Percentiles rank a stretch among this genome's conserved stretches.
These are phyloP conservation scores for Fusarium sp. DNA, from an alignment of 2,329 filamentous ascomycete species.

Conservation along the genomic window DNA sequence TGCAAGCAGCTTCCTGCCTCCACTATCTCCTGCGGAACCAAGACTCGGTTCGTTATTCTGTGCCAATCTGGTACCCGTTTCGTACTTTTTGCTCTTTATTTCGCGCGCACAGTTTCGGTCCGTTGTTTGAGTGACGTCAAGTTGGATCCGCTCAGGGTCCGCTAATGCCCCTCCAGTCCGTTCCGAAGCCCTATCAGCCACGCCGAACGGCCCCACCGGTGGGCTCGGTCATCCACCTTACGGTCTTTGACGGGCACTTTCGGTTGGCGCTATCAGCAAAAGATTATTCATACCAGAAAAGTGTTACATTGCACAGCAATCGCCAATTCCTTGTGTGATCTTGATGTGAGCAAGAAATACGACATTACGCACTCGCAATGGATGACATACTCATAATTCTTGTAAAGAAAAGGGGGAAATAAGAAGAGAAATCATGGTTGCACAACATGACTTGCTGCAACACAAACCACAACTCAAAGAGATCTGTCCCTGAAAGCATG, in stretches of 20 bases:
- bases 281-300: conserved; percentile 25
- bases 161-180: conserved; percentile 30
- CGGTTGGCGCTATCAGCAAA: conserved; percentile 33
- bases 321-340: conserved; percentile 16
- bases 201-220: conserved; percentile 42
- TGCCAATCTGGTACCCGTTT: conserved; percentile 20
- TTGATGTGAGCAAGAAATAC: neutral
- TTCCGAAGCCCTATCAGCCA: conserved; percentile 47
- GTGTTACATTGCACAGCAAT: conserved; percentile 13
- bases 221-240: conserved; percentile 10
- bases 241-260: conserved; percentile 20
- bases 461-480: conserved; percentile 15
- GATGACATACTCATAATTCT: neutral
- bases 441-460: conserved; percentile 5
- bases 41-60: conserved; percentile 23
- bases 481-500: conserved; percentile 37
- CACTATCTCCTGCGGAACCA: conserved; percentile 17
- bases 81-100: conserved; percentile 3
- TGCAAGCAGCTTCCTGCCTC: conserved; percentile 13
- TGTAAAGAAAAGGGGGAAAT: neutral
- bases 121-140: conserved; percentile 49
- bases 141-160: conserved; percentile 28
- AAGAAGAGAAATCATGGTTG: neutral
- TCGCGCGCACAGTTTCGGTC: conserved; percentile 36
- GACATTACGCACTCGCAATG: neutral